Conservation (phyloP, 169 alveolate genomes). For the Cryptosporidium viatorum region DNA sequence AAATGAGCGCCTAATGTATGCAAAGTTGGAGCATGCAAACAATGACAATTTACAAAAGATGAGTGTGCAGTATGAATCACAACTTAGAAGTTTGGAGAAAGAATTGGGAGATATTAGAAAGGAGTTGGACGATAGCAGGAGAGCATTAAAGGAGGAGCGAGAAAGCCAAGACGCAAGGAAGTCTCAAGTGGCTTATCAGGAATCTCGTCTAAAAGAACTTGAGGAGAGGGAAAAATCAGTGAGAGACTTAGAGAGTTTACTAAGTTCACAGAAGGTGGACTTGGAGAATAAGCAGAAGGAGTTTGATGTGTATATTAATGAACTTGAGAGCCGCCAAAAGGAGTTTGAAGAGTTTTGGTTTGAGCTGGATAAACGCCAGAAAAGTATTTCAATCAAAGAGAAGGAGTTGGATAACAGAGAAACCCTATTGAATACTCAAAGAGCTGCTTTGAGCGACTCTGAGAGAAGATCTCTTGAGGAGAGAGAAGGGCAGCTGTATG, state of each 20-base stretch:
- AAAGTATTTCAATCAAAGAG: constrained; percentile 25
- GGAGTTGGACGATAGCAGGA: constrained; percentile 19
- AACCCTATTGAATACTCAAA: constrained; percentile 8
- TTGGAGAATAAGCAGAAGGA: constrained; percentile 56
- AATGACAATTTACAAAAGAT: neutral
- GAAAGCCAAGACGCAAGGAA: neutral
- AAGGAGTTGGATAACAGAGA: constrained; percentile 37
- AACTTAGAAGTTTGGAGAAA: constrained; percentile 3
- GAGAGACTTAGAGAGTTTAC: constrained; percentile 7
- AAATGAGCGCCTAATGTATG: constrained; percentile 9
- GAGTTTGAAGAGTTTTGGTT: constrained; percentile 70
- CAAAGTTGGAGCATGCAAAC: constrained; percentile 12
- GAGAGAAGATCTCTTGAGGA: constrained; percentile 46
- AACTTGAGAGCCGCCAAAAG: constrained; percentile 59
- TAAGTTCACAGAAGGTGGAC: constrained; percentile 53
- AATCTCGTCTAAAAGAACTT: constrained; percentile 10
- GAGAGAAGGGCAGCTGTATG: constrained; percentile 26
- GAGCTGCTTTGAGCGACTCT: constrained; percentile 30
- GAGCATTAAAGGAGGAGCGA: constrained; percentile 14
- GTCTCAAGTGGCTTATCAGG: constrained; percentile 18
- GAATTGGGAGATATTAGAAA: constrained; percentile 2
- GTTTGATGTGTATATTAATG: constrained; percentile 62
- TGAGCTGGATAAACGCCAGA: constrained; percentile 59
- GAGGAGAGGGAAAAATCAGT: constrained; percentile 39
- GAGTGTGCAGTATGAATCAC: constrained; percentile 15